Evolutionary conservation across 768 basidiomycete species (phyloP), one percentile per base, ranked within the genome.

Genomic region (Panaeolus cyanescens): DNA sequence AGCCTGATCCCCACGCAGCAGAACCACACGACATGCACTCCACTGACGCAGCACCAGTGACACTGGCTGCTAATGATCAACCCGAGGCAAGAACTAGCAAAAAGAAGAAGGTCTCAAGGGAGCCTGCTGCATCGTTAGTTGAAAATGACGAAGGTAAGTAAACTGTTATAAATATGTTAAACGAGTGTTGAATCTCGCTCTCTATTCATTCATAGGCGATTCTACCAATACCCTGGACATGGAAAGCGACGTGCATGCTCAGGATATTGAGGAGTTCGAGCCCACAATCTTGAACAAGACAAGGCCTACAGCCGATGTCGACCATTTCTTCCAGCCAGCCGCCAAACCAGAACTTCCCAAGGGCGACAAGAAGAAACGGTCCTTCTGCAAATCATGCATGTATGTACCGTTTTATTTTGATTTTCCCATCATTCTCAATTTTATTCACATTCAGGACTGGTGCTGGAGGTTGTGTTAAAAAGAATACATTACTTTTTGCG

Each of bases 311-410:
- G 63, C 63, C 1, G 60, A 64, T 32, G 42, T 61, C 20, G 45
- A 64, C 5, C 45, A 59, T 17, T 64, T 64, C 37, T 64, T 61
- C 22, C 32, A 25, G 5, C 17, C 33, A 15, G 28, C n/a, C 3
- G n/a, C 39, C 17, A 42, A n/a, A n/a, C n/a, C n/a, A n/a, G n/a
- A n/a, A n/a, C n/a, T n/a, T 7, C 5, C 31, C 32, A 32, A 32
- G n/a, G 62, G 58, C 9, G 42, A 54, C 42, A 58, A 61, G 31
- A 64, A 61, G 45, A 25, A 22, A 10, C 56, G 42, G 9, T 25
- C 34, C 7, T 22, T 50, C 37, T 64, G 63, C 31, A 36, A 28
- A 33, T 53, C 9, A 17, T 56, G 59, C 55, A n/a, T 32, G 39
- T 56, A 30, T 19, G 42, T 32, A 25, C 25, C 25, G n/a, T 28